These are phyloP conservation scores for Entomortierella parvispora DNA, from an alignment of 192 early-diverging fungal genomes.

Conservation along the genomic window DNA sequence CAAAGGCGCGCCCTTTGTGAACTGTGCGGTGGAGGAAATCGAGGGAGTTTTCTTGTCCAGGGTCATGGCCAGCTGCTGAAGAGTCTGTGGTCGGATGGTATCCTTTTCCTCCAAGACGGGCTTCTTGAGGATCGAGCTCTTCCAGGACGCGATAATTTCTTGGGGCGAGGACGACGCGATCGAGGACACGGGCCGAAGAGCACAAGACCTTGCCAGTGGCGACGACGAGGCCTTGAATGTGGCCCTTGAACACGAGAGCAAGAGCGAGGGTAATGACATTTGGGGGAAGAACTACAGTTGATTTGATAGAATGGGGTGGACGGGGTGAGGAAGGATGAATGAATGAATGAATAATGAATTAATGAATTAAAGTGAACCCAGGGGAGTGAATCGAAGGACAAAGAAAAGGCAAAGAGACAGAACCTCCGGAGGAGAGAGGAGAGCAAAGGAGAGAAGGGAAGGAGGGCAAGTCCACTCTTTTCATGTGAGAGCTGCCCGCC, in stretches of 20 bases:
- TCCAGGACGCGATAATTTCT: conserved; percentile 39
- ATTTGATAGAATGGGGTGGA: neutral
- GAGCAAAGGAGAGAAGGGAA: neutral
- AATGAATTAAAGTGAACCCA: no score
- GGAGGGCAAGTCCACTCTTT: neutral
- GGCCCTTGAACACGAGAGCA: conserved; percentile 6
- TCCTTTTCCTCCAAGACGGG: conserved; percentile 42
- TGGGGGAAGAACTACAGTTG: no score
- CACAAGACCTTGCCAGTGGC: neutral
- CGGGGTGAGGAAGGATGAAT: neutral
- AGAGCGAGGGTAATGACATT: conserved; percentile 3
- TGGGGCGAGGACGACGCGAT: conserved; percentile 10
- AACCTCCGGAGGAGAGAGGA: neutral
- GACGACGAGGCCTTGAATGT: conserved; percentile 1
- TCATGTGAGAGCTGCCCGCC: neutral
- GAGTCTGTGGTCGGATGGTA: conserved; percentile 28
- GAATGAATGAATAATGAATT: neutral
- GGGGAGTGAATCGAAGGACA: neutral
- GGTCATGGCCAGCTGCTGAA: conserved; percentile 44
- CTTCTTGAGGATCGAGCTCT: conserved; percentile 22
- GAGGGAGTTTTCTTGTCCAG: conserved; percentile 28
- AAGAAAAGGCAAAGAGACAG: neutral
- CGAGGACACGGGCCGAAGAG: conserved; percentile 9
- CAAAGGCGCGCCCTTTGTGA: conserved; percentile 52
- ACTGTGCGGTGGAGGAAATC: neutral